phyloP scores from a whole-genome alignment of 208 protist genomes.

The Blechomonas ayalai region DNA sequence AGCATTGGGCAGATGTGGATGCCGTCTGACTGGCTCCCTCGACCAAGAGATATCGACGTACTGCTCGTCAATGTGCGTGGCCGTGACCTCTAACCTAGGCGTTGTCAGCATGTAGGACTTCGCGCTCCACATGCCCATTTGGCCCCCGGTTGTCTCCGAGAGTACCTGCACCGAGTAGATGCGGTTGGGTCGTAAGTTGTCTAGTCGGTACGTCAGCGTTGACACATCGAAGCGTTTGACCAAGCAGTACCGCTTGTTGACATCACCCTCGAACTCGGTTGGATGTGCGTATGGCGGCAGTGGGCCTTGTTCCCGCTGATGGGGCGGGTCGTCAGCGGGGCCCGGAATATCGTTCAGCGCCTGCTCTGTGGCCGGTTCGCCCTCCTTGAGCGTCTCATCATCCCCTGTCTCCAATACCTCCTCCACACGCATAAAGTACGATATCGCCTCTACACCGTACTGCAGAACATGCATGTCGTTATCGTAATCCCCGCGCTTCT shows the following conservation, averaged over 20 bases:
- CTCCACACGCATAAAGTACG: conserved; percentile 65
- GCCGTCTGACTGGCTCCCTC: conserved; percentile 9
- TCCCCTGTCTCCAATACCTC: conserved; percentile 36
- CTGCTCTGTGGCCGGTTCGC: not conserved
- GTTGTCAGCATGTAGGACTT: conserved; percentile 62
- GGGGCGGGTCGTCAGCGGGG: conserved; percentile 5
- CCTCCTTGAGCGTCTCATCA: not conserved
- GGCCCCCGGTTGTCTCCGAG: conserved; percentile 63
- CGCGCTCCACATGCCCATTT: conserved; percentile 75
- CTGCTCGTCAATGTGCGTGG: conserved; percentile 57
- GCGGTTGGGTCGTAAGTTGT: conserved; percentile 30
- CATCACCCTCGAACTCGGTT: not conserved
- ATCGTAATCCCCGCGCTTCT: conserved; percentile 72
- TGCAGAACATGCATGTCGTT: conserved; percentile 83
- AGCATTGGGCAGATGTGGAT: conserved; percentile 5
- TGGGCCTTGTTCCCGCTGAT: conserved; percentile 1
- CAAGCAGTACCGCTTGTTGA: conserved; percentile 6
- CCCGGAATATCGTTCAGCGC: too few relatives aligned
- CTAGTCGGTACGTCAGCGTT: conserved; percentile 12
- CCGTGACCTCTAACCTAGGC: conserved; percentile 42
- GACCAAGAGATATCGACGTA: conserved; percentile 58
- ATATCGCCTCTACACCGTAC: conserved; percentile 53
- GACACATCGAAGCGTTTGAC: conserved; percentile 8
- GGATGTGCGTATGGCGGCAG: conserved; percentile 8
- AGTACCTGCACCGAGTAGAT: conserved; percentile 81